Evolutionary conservation across 139 green algal species (phyloP), one percentile per base, ranked within the genome.

Genomic region (Coccomyxa sp.): DNA sequence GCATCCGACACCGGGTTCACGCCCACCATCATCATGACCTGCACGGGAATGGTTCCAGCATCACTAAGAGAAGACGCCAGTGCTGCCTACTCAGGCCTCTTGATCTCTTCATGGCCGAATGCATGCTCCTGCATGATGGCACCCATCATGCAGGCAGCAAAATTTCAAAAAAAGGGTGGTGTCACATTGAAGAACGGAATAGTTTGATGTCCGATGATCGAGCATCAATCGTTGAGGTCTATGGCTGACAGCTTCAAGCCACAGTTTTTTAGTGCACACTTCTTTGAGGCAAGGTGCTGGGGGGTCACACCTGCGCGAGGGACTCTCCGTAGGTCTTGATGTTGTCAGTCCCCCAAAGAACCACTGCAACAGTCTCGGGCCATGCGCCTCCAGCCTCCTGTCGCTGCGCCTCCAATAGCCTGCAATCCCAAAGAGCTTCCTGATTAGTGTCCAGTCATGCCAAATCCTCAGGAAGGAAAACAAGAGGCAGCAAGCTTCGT

Each of bases 301-400:
- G 71, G 71, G 1, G 71, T 31, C 90, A 81, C 81, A 97, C 94
- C 92, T 97, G 93, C 0, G 94, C 96, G 17, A 99, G 94, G 0
- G 93, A 97, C 94, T 99, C 96, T 82, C 97, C 97, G 79, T 99
- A 99, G 30, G 97, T 99, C 94, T 99, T 99, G 92, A 99, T 99
- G 95, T 99, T 99, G 92, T 99, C 97, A n/a, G 97, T 99, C 80
- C 97, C 97, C 97, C 97, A 99, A 82, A 99, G 92, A 77, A 99
- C 97, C 63, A 99, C 93, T 1, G 97, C 97, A 76, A 99, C 97
- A 59, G 92, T 95, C 93, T 99, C 97, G 11, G 97, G 97, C 86
- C 95, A 99, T 83, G 94, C 94, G 86, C 95, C 95, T 74, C 92
- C 94, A 86, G 96, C 97, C 84, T 98, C 93, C 60, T 89, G 79